Percentiles rank a stretch among this genome's conserved stretches.
These are phyloP conservation scores for Celoporthe dispersa DNA, from an alignment of 2,329 filamentous ascomycete genomes.

Conservation along the genomic window DNA sequence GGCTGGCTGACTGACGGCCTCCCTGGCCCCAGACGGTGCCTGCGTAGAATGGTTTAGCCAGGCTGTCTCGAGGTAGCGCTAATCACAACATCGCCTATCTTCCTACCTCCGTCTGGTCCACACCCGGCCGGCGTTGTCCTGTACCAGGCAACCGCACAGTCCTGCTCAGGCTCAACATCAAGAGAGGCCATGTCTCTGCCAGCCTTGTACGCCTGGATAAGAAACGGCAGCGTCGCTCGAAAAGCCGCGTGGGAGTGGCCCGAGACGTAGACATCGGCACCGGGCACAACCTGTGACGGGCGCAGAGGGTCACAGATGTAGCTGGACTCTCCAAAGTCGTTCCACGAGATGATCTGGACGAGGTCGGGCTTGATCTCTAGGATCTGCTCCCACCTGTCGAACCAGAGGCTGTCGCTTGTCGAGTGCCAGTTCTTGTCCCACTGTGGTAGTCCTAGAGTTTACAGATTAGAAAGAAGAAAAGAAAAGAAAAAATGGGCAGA, in stretches of 20 bases:
- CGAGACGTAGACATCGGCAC: slow-evolving; percentile 53
- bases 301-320: slow-evolving; percentile 56
- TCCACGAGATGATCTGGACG: slow-evolving; percentile 63
- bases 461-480: no score
- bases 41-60: slow-evolving; percentile 28
- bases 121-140: slow-evolving; percentile 41
- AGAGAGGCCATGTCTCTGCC: slow-evolving; percentile 40
- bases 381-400: slow-evolving; percentile 59
- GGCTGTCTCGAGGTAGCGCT: no score
- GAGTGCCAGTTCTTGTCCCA: slow-evolving; percentile 61
- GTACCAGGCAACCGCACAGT: slow-evolving; percentile 50
- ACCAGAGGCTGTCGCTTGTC: slow-evolving; percentile 58
- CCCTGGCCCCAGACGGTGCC: slow-evolving; percentile 46
- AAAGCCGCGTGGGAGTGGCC: slow-evolving; percentile 54
- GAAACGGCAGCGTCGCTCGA: slow-evolving; percentile 52
- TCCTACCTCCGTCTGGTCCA: slow-evolving; percentile 44
- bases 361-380: slow-evolving; percentile 54
- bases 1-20: slow-evolving; percentile 39
- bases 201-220: slow-evolving; percentile 55
- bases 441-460: slow-evolving; percentile 25
- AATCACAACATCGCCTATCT: no score
- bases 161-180: slow-evolving; percentile 29
- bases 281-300: slow-evolving; percentile 47
- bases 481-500: neutral
- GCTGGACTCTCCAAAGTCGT: slow-evolving; percentile 64